These are phyloP conservation scores for Teratosphaeria gauchensis DNA, from an alignment of 2,329 filamentous ascomycete genomes.

Conservation along the genomic window DNA sequence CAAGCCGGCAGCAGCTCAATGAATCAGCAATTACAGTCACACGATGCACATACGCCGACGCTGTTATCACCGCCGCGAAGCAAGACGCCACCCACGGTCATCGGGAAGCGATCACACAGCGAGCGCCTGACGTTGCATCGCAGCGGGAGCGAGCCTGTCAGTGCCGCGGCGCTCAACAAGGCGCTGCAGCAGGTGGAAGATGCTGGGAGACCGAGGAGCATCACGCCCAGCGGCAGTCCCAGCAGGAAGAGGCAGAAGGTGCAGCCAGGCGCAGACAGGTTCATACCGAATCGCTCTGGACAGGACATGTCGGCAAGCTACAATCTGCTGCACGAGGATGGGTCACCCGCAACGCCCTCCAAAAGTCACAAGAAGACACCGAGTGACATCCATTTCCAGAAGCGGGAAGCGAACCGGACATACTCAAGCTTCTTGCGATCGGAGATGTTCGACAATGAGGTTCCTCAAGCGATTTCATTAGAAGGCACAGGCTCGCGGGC, in stretches of 20 bases:
- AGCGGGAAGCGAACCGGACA: conserved; percentile 87
- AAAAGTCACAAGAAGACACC: conserved; percentile 80
- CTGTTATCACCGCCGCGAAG: conserved; percentile 48
- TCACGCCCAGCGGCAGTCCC: conserved; percentile 55
- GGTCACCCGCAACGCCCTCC: conserved; percentile 83
- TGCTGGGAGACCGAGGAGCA: conserved; percentile 45
- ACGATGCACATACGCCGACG: conserved; percentile 33
- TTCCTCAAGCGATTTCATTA: conserved; percentile 68
- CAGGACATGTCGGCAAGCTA: conserved; percentile 92
- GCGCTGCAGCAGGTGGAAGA: conserved; percentile 54
- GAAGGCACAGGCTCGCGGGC: conserved; percentile 48
- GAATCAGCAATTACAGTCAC: conserved; percentile 3
- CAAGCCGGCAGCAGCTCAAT: neutral
- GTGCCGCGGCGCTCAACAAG: conserved; percentile 49
- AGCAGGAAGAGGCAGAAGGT: conserved; percentile 59
- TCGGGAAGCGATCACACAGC: conserved; percentile 34
- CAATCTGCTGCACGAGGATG: conserved; percentile 82
- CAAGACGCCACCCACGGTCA: conserved; percentile 50
- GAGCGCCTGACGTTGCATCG: conserved; percentile 17
- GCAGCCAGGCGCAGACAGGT: conserved; percentile 54
- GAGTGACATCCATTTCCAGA: conserved; percentile 88
- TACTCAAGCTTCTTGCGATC: conserved; percentile 80
- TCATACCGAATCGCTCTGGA: conserved; percentile 88
- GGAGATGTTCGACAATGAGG: conserved; percentile 83
- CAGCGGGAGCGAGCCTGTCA: conserved; percentile 45